These are phyloP conservation scores for Plasmodium coatneyi DNA, from an alignment of 169 alveolate genomes.

Conservation along the genomic window DNA sequence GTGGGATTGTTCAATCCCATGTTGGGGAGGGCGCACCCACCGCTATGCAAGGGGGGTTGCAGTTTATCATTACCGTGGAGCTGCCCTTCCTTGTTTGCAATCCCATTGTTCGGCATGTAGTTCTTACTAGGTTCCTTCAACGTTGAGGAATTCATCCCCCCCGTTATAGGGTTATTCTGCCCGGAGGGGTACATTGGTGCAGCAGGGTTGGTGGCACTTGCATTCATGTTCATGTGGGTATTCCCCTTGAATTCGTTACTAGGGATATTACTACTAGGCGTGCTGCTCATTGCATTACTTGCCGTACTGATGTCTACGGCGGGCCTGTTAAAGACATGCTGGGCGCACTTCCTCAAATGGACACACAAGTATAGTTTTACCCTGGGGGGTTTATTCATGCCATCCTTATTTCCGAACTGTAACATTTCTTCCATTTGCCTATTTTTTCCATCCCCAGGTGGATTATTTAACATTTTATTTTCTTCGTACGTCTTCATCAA, in stretches of 20 bases:
- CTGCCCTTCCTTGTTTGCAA: not conserved
- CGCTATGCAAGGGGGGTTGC: not conserved
- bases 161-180: not conserved
- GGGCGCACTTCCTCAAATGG: conserved; percentile 79
- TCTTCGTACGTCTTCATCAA: conserved; percentile 39
- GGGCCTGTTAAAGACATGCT: conserved; percentile 82
- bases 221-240: not conserved
- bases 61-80: not conserved
- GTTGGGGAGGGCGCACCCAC: not conserved
- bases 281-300: not conserved
- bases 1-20: not conserved
- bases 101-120: not conserved
- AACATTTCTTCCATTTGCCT: conserved; percentile 31
- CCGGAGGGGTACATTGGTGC: not conserved
- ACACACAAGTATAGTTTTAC: conserved; percentile 80
- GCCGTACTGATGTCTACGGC: not conserved
- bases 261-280: not conserved
- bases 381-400: conserved; percentile 35
- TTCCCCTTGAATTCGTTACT: not conserved
- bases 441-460: not conserved
- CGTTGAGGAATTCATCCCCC: not conserved
- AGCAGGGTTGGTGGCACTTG: not conserved
- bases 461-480: not conserved
- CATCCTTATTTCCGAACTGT: conserved; percentile 19
- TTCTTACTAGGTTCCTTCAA: not conserved